These are phyloP conservation scores for Kodamaea restingae DNA, from an alignment of 805 yeast genomes.

Conservation along the genomic window DNA sequence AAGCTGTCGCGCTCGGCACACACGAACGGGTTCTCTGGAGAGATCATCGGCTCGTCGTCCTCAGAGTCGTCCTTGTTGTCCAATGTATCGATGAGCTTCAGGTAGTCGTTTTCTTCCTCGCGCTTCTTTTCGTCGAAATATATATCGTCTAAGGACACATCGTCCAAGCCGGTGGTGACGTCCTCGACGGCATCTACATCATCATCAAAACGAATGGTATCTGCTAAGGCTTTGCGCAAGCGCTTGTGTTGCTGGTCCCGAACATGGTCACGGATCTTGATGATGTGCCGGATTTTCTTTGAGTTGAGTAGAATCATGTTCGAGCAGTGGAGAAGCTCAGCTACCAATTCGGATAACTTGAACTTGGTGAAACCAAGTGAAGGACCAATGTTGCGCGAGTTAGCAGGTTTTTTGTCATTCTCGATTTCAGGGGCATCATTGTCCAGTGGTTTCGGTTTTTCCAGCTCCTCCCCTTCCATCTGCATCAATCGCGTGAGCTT, in stretches of 20 bases:
- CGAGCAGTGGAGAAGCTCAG: conserved; percentile 94
- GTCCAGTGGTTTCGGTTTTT: too few species aligned
- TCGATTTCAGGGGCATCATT: too few species aligned
- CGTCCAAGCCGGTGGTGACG: conserved; percentile 36
- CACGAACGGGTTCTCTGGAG: conserved; percentile 42
- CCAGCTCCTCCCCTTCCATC: conserved; percentile 16
- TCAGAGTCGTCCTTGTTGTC: conserved; percentile 36
- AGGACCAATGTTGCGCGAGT: too few species aligned
- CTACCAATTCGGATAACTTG: conserved; percentile 85
- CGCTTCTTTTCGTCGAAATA: conserved; percentile 17
- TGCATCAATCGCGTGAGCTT: conserved; percentile 61
- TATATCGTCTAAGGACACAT: conserved; percentile 35
- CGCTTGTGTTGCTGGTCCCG: conserved; percentile 44
- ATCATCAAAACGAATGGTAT: conserved; percentile 13
- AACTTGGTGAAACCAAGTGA: conserved; percentile 87
- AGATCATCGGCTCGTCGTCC: conserved; percentile 42
- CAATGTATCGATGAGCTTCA: conserved; percentile 20
- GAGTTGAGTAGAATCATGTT: conserved; percentile 91
- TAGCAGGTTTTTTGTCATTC: too few species aligned
- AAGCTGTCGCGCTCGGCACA: conserved; percentile 28
- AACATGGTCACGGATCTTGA: conserved; percentile 63
- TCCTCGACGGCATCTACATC: conserved; percentile 16
- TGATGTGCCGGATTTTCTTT: conserved; percentile 62
- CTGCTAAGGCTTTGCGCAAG: conserved; percentile 21
- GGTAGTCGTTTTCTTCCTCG: conserved; percentile 17